Evolutionary conservation across 2,329 filamentous ascomycete genomes (phyloP).

Genomic region (Periconia macrospinosa): DNA sequence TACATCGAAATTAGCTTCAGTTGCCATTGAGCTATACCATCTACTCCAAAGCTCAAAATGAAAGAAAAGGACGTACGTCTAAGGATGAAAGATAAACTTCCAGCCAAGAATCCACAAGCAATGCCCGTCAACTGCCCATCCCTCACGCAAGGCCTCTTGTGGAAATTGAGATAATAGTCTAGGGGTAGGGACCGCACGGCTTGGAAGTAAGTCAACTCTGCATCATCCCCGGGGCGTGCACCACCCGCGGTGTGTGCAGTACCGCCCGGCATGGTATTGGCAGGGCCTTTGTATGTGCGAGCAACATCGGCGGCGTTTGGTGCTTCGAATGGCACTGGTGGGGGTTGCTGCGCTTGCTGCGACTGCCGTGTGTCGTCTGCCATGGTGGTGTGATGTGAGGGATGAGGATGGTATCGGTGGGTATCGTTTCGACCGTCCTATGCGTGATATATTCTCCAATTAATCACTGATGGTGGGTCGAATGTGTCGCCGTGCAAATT

Average conservation of each 20-base stretch:
- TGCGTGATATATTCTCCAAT: not conserved
- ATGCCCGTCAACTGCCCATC: constrained; percentile 85
- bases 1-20: not conserved
- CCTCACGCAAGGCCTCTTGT: constrained; percentile 80
- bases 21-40: not conserved
- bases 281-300: constrained; percentile 23
- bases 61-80: constrained; percentile 61
- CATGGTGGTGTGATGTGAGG: constrained; percentile 40
- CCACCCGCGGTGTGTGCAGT: constrained; percentile 64
- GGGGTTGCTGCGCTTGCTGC: not conserved
- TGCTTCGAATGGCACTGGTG: not conserved
- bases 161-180: constrained; percentile 71
- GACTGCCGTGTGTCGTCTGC: constrained; percentile 49
- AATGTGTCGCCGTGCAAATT: not conserved
- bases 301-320: constrained; percentile 5
- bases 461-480: not conserved
- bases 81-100: constrained; percentile 72
- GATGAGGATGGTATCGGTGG: not conserved
- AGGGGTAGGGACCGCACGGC: constrained; percentile 68
- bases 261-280: constrained; percentile 55
- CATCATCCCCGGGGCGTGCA: constrained; percentile 35
- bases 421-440: not conserved
- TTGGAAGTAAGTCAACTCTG: constrained; percentile 48
- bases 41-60: not conserved
- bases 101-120: constrained; percentile 73